These are phyloP conservation scores for Botrytis tulipae DNA, from an alignment of 2,329 filamentous ascomycete genomes.

Conservation along the genomic window DNA sequence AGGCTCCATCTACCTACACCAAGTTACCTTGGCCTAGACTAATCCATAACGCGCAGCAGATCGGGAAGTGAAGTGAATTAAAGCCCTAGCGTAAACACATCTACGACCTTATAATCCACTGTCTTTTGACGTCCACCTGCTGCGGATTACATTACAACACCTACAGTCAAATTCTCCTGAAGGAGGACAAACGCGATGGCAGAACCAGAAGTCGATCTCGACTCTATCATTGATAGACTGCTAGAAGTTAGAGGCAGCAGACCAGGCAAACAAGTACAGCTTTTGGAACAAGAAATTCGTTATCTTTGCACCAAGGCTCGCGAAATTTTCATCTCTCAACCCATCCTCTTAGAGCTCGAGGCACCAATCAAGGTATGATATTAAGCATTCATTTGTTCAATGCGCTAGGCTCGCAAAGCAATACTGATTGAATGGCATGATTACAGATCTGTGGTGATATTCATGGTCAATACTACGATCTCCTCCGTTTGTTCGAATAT, in stretches of 20 bases:
- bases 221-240: slow-evolving; percentile 98
- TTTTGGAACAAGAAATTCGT: slow-evolving; percentile 93
- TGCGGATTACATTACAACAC: slow-evolving; percentile 35
- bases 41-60: slow-evolving; percentile 11
- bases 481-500: slow-evolving; percentile 96
- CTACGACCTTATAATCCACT: neutral
- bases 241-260: slow-evolving; percentile 96
- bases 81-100: slow-evolving; percentile 5
- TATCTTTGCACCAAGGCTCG: slow-evolving; percentile 97
- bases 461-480: slow-evolving; percentile 98
- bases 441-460: slow-evolving; percentile 96
- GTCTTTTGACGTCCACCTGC: slow-evolving; percentile 23
- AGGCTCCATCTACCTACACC: neutral
- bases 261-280: slow-evolving; percentile 96
- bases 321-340: slow-evolving; percentile 99
- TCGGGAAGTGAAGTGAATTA: slow-evolving; percentile 20
- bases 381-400: neutral
- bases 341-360: slow-evolving; percentile 94
- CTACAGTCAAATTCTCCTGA: slow-evolving; percentile 36
- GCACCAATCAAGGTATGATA: slow-evolving; percentile 89
- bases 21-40: neutral
- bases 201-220: slow-evolving; percentile 92
- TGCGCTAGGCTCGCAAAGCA: neutral
- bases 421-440: slow-evolving; percentile 25
- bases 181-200: slow-evolving; percentile 55